Evolutionary conservation across 2,329 filamentous ascomycete species (phyloP).

Genomic region (Dryadomyces quercus-mongolicae): DNA sequence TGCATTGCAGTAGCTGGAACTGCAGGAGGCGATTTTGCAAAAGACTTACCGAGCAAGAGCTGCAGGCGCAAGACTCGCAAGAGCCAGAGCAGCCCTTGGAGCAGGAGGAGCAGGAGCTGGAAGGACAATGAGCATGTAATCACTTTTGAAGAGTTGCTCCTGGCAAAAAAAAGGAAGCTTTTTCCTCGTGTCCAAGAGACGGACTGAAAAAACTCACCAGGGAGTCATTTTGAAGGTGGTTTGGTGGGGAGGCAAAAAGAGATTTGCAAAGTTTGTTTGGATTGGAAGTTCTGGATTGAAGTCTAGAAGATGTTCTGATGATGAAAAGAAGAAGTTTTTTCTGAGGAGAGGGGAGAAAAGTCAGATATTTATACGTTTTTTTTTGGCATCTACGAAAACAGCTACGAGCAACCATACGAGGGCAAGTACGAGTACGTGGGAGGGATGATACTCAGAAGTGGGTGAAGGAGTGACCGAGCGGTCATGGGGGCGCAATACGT

Average conservation of each 20-base stretch:
- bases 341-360: background rate
- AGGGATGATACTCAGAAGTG: background rate
- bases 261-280: background rate
- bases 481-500: background rate
- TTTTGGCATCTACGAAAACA: background rate
- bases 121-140: background rate
- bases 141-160: background rate
- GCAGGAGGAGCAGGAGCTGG: constrained; percentile 12
- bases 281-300: background rate
- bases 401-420: background rate
- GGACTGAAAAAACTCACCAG: constrained; percentile 7
- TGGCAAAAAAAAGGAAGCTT: background rate
- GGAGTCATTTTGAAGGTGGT: constrained; percentile 9
- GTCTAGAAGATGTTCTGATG: background rate
- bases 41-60: constrained; percentile 12
- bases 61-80: constrained; percentile 12
- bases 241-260: background rate
- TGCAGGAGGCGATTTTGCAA: background rate
- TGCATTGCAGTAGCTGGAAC: background rate
- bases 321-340: background rate
- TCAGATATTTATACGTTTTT: constrained; percentile 4
- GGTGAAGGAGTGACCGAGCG: background rate
- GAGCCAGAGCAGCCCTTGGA: constrained; percentile 11
- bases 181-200: background rate
- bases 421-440: background rate